Base-by-base conservation (phyloP, 208 protist species). In the Leishmania tarentolae region DNA sequence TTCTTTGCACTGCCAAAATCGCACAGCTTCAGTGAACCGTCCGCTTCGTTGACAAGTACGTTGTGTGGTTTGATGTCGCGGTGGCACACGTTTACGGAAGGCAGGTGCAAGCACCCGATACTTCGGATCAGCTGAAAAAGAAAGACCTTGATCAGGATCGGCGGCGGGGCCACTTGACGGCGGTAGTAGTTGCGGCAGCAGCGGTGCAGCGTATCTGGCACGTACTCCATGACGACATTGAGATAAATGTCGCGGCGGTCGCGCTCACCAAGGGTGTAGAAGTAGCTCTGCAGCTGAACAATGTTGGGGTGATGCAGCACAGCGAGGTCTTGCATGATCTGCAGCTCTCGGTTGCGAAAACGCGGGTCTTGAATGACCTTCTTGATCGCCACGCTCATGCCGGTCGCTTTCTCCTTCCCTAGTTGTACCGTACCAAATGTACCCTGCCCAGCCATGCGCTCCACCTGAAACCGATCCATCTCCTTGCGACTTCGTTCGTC, bases 51-150 rank as follows among this genome's bases (percentile, higher is more conserved):
- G 71, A 99, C 99, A 79, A 99, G 99, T 21, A 99, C 97, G 84
- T 99, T 99, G 86, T 99, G 99, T 50, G 99, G 99, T 88, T 99
- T 99, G 59, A 99, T 99, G 81, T 99, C 99, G 81, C 99, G 94
- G 84, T 99, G 99, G 96, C 89, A 96, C 57, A 94, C 88, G 84
- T 94, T 98, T 53, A 97, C 93, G 77, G 80, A 88, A 76, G 86
- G 83, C 24, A 96, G 81, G 91, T 99, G 99, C 47, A 99, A 94
- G 91, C 99, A 99, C 1, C 93, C 94, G 80, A 98, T 96, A 65
- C 96, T 96, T 72, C 93, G 92, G 46, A 98, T 79, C 13, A 98
- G 84, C 88, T 98, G 94, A 74, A 91, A 97, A 78, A 97, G 84
- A 78, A 96, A 98, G 1, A 91, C 86, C 80, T 96, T 97, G 69